phyloP scores from a whole-genome alignment of 306 rosid genomes.

The Pterocarpus macrocarpus region DNA sequence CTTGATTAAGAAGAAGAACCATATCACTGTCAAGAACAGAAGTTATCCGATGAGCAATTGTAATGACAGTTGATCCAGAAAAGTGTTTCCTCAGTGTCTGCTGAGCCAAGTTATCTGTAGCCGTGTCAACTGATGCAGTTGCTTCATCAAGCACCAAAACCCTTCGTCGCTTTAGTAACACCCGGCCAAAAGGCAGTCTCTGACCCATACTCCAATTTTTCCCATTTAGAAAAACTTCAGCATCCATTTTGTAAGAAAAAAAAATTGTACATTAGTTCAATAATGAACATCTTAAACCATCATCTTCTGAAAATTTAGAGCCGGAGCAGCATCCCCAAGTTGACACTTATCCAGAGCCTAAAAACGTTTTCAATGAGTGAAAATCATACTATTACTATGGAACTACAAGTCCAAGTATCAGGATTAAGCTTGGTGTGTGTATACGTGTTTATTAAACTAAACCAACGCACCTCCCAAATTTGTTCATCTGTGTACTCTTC shows the following conservation, averaged over 20 bases:
- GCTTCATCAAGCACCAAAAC: constrained; percentile 73
- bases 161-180: constrained; percentile 62
- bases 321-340: constrained; percentile 59
- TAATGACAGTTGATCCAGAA: constrained; percentile 55
- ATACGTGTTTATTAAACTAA: neutral
- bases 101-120: constrained; percentile 68
- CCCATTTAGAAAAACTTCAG: constrained; percentile 62
- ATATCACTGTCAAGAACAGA: constrained; percentile 65
- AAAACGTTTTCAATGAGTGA: neutral
- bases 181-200: constrained; percentile 73
- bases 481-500: constrained; percentile 67
- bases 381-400: neutral
- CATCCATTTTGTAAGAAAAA: neutral
- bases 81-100: constrained; percentile 60
- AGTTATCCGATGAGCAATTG: constrained; percentile 69
- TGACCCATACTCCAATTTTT: constrained; percentile 81
- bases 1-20: constrained; percentile 66
- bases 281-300: neutral
- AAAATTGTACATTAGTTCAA: neutral
- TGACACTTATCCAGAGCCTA: constrained; percentile 71
- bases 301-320: neutral
- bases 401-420: neutral
- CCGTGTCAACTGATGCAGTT: constrained; percentile 67
- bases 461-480: constrained; percentile 66
- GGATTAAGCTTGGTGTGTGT: neutral